phyloP scores from a whole-genome alignment of 2,329 filamentous ascomycete species.

The Fusarium neocosmosporiellum region DNA sequence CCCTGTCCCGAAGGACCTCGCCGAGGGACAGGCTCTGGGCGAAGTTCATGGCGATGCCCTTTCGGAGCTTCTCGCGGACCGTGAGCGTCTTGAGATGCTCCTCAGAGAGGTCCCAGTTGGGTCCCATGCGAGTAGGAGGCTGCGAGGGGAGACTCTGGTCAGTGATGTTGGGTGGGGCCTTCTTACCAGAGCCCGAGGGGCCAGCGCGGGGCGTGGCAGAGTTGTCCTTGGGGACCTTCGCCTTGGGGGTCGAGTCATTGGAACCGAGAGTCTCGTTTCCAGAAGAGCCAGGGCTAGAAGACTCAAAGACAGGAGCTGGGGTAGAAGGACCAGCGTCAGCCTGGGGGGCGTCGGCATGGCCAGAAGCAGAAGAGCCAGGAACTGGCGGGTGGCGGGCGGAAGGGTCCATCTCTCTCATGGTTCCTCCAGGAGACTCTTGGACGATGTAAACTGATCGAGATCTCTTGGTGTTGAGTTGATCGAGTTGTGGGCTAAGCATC shows the following conservation, averaged over 20 bases:
- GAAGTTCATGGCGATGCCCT: conserved; percentile 34
- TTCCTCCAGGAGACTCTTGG: conserved; percentile 30
- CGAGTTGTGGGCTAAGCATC: conserved; percentile 22
- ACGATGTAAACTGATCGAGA: conserved; percentile 10
- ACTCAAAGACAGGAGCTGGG: background rate
- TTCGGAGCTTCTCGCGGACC: conserved; percentile 30
- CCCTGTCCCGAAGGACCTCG: background rate
- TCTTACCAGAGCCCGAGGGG: background rate
- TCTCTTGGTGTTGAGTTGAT: conserved; percentile 15
- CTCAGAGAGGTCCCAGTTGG: conserved; percentile 20
- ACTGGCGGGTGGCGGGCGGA: background rate
- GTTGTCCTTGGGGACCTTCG: background rate
- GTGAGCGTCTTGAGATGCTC: conserved; percentile 24
- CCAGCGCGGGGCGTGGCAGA: background rate
- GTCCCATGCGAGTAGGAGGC: background rate
- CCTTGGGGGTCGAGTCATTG: background rate
- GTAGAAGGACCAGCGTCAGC: background rate
- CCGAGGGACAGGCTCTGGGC: conserved; percentile 10
- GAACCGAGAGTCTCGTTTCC: background rate
- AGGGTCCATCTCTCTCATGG: conserved; percentile 21
- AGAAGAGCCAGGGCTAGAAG: background rate
- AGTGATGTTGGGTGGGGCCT: background rate
- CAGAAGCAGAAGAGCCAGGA: background rate
- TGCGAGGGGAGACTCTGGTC: background rate
- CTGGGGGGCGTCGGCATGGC: background rate